Evolutionary conservation across 768 basidiomycete genomes (phyloP), one percentile per base, ranked within the genome.

Genomic region (Lactifluus pinguis): DNA sequence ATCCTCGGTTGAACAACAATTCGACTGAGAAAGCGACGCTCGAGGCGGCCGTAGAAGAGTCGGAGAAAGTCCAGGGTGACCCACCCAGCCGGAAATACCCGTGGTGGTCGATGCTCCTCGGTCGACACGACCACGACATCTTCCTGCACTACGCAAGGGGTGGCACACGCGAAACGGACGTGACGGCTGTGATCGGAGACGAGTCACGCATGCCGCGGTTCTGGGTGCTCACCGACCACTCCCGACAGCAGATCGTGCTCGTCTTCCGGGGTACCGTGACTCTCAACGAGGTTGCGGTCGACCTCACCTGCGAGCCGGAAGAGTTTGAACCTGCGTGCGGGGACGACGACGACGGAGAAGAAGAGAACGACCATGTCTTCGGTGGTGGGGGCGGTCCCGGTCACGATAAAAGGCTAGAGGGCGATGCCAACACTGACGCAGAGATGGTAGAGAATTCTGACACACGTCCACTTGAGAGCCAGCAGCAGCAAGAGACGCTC

Each of bases 191-290:
- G 38, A 77, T 86, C 25, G 86, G 87, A 14, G 75, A 79, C 50
- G 84, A 86, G 65, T 79, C 82, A 62, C 77, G 84, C 62, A 87
- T 90, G 84, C 90, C 91, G 3, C 78, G 88, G 39, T 92, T 86
- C 69, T 92, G 91, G 89, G 85, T 92, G 4, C 76, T 93, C 19
- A 91, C 88, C 0, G 91, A 92, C 69, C 86, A 93, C 68, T 78
- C 78, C 49, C 78, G 90, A 42, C 75, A 73, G 5, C 86, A 92
- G 69, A 79, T 92, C 51, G 86, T 92, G 10, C 79, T 92, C 29
- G 87, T 92, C 58, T 64, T 74, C 15, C 66, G 72, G 15, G 71
- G 90, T 13, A 93, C 91, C 2, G 88, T 92, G 88, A 87, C 86
- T 3, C 75, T 93, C 47, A 92, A 92, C 66, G 90, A 92, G 72